Evolutionary conservation across 345 rosid species (phyloP).

Genomic region (Moricandia arvensis): DNA sequence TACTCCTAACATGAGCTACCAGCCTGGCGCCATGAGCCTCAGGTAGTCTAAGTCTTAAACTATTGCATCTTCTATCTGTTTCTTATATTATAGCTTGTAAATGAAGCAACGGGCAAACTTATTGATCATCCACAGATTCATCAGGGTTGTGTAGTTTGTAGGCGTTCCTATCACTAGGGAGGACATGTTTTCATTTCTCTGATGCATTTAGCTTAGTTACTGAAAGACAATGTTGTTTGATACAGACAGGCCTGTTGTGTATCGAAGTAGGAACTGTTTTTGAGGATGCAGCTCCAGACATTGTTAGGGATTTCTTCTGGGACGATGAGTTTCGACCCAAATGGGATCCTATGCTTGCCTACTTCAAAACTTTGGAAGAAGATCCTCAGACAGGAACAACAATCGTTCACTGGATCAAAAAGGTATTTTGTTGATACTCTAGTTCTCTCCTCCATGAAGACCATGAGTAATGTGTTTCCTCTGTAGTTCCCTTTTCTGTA

Average conservation of each 20-base stretch:
- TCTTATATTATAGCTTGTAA: no score
- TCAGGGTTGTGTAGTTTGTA: no score
- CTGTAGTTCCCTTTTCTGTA: conserved; percentile 95
- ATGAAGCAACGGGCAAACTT: no score
- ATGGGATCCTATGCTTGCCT: conserved; percentile 94
- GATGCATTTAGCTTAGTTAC: background rate
- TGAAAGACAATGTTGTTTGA: conserved; percentile 32
- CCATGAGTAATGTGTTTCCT: conserved; percentile 5
- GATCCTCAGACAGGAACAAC: conserved; percentile 66
- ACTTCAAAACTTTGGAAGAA: conserved; percentile 71
- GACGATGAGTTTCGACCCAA: conserved; percentile 92
- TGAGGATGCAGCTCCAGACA: conserved; percentile 85
- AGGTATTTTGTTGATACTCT: conserved; percentile 43
- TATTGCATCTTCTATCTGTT: no score
- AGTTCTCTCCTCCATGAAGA: background rate
- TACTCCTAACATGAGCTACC: conserved; percentile 76
- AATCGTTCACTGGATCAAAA: conserved; percentile 82
- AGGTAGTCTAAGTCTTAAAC: no score
- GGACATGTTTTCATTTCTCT: no score
- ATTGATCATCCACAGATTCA: no score
- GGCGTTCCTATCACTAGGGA: no score
- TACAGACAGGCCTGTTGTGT: conserved; percentile 70
- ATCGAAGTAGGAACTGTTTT: conserved; percentile 82
- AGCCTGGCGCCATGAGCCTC: conserved; percentile 94
- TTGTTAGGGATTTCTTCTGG: conserved; percentile 99